These are phyloP conservation scores for Botryotinia convoluta DNA, from an alignment of 2,329 filamentous ascomycete species.

Conservation along the genomic window DNA sequence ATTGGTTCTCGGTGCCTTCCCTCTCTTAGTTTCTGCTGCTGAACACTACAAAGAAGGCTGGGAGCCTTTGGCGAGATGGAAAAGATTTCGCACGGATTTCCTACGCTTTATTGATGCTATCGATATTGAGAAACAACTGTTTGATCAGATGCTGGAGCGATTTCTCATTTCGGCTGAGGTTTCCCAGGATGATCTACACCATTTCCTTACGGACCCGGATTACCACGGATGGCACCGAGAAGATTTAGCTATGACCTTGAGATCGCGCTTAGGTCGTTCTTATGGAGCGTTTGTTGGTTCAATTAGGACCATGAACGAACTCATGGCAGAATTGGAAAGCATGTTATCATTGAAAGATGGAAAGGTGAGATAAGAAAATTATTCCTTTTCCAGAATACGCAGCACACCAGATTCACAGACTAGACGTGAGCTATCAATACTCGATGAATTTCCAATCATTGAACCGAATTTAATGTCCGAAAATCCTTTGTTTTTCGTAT, in stretches of 20 bases:
- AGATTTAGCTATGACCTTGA: slow-evolving; percentile 24
- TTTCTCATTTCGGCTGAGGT: slow-evolving; percentile 30
- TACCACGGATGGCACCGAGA: slow-evolving; percentile 28
- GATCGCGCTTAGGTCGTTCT: slow-evolving; percentile 25
- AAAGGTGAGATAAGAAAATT: slow-evolving; percentile 22
- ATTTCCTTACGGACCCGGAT: slow-evolving; percentile 23
- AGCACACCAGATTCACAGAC: no score
- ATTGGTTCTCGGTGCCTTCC: slow-evolving; percentile 30
- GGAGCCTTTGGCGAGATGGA: slow-evolving; percentile 31
- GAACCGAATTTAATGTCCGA: no score
- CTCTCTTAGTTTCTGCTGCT: slow-evolving; percentile 28
- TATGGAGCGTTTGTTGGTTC: slow-evolving; percentile 27
- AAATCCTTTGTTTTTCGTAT: no score
- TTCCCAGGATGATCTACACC: slow-evolving; percentile 25
- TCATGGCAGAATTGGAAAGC: slow-evolving; percentile 27
- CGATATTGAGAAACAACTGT: slow-evolving; percentile 30
- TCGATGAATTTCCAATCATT: no score
- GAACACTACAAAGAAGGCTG: slow-evolving; percentile 32
- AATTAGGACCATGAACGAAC: slow-evolving; percentile 26
- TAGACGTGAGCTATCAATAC: no score
- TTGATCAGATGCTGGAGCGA: slow-evolving; percentile 26
- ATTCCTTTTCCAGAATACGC: not conserved
- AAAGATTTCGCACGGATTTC: slow-evolving; percentile 30
- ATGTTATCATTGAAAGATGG: slow-evolving; percentile 31
- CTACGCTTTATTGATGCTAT: slow-evolving; percentile 29